Base-by-base conservation (phyloP, 78 protist genomes). In the Cavenderia fasciculata region DNA sequence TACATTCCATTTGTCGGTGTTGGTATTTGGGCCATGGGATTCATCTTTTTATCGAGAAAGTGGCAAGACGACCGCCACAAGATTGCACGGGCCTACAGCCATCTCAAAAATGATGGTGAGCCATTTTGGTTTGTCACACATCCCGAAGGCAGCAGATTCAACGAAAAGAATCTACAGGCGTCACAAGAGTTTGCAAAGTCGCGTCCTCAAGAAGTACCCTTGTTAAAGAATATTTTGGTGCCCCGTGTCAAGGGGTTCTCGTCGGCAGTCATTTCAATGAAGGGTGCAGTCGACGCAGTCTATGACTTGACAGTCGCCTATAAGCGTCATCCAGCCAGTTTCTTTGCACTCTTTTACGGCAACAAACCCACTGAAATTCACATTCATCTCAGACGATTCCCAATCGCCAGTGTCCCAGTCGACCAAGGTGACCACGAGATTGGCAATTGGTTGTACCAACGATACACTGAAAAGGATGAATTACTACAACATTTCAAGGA, bases 1-100 rank as follows among this genome's bases (percentile, higher is more conserved):
- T 79, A 79, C 29, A 61, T 79, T 21, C 88, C 88, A 40, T 79
- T 79, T 7, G 76, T 57, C 11, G 88, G 88, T 11, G 11, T 66
- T 36, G 88, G 88, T 29, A 79, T 79, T 6, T 79, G 88, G 88
- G 88, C 88, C 8, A 79, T 79, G 88, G 88, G 88, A 1, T 79
- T 79, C 76, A 79, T 79, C 7, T 79, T 79, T 23, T 43, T 79
- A 0, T 66, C 77, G 1, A 49, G 88, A 41, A 63, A 54, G 43
- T 79, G 88, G 88, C 88, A 79, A 47, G 59, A 79, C 29, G 88
- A 79, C 43, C 88, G 66, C 25, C 38, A 69, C n/a, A 79, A 79
- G 38, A 79, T 79, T 29, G 66, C 63, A 4, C 29, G 66, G 38
- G 88, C 88, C 29, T 79, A 66, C 40, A 43, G 57, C 14, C 88